Evolutionary conservation across 192 early-diverging fungal species (phyloP).

Genomic region (Coemansia sp.): DNA sequence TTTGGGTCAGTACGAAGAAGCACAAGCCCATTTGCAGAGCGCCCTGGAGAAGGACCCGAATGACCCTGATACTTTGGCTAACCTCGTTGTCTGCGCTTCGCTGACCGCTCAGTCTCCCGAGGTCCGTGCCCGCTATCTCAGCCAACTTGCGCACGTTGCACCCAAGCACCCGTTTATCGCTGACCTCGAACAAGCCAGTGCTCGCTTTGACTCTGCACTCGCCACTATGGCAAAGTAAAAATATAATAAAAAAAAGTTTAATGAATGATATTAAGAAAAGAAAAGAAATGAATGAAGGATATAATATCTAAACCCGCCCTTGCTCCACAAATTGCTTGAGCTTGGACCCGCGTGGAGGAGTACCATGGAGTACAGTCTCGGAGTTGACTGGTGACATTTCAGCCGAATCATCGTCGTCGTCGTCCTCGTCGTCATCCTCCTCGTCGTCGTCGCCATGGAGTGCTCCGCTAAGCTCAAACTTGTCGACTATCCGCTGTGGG

Average conservation of each 20-base stretch:
- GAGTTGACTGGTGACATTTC: conserved; percentile 12
- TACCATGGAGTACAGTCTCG: conserved; percentile 39
- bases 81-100: conserved; percentile 78
- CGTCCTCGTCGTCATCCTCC: conserved; percentile 35
- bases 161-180: conserved; percentile 80
- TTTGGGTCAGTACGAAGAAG: conserved; percentile 79
- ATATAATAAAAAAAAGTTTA: background rate
- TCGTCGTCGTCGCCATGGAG: conserved; percentile 17
- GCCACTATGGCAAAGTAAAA: background rate
- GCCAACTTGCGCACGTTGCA: conserved; percentile 74
- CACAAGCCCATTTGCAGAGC: conserved; percentile 77
- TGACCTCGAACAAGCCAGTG: conserved; percentile 60
- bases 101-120: conserved; percentile 72
- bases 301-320: background rate
- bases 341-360: conserved; percentile 42
- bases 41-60: conserved; percentile 72
- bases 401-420: conserved; percentile 38
- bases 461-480: conserved; percentile 23
- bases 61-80: conserved; percentile 86
- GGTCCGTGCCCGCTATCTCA: conserved; percentile 64
- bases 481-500: conserved; percentile 30
- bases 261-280: too few species aligned
- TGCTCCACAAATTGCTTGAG: conserved; percentile 34
- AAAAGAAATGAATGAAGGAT: background rate
- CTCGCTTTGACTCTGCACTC: conserved; percentile 1